Percentiles rank a stretch among this genome's conserved stretches.
These are phyloP conservation scores for Talaromyces funiculosus DNA, from an alignment of 2,329 filamentous ascomycete genomes.

Conservation along the genomic window DNA sequence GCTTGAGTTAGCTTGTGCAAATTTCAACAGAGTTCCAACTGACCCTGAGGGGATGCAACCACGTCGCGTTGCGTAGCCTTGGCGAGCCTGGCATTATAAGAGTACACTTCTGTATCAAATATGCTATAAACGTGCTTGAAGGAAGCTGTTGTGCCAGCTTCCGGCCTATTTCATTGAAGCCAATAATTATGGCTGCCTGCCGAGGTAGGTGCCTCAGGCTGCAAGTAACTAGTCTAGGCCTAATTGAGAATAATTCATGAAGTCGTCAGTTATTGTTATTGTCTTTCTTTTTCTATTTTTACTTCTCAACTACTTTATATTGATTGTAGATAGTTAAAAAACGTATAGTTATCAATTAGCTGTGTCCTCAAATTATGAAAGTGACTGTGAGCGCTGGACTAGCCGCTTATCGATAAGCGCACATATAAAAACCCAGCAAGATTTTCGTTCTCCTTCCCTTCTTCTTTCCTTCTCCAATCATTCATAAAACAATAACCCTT, in stretches of 20 bases:
- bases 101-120: background rate
- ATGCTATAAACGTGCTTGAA: background rate
- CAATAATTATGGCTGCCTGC: background rate
- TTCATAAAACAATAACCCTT: slow-evolving; percentile 38
- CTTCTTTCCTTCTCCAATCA: slow-evolving; percentile 27
- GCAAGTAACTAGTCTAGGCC: background rate
- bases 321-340: no score
- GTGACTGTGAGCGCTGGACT: background rate
- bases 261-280: no score
- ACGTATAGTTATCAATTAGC: no score
- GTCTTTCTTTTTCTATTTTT: background rate
- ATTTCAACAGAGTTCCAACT: slow-evolving; percentile 13
- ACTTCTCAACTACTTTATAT: background rate
- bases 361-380: no score
- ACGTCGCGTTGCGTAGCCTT: slow-evolving; percentile 31
- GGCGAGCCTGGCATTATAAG: background rate
- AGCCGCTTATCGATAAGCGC: slow-evolving; percentile 33
- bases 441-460: slow-evolving; percentile 19
- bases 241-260: background rate
- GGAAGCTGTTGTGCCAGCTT: background rate
- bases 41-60: slow-evolving; percentile 47
- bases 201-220: background rate
- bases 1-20: background rate
- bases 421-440: slow-evolving; percentile 21
- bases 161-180: background rate